A percentile compares a stretch with the other conserved stretches of the same genome.
phyloP scores from a whole-genome alignment of 2,329 filamentous ascomycete genomes.

The Sporothrix phasma region DNA sequence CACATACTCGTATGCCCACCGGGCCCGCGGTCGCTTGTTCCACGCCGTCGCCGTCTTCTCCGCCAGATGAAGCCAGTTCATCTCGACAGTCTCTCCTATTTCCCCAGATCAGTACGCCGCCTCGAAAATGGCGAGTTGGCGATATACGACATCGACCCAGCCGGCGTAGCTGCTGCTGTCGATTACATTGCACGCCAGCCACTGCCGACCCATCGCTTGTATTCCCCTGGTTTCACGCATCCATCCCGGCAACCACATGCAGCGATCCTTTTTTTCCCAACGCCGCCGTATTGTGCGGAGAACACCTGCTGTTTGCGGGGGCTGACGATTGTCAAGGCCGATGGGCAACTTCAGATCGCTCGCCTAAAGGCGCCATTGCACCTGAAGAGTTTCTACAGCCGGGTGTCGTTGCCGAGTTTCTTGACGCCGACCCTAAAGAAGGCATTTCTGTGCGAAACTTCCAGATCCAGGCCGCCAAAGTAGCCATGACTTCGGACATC shows the following conservation, averaged over 20 bases:
- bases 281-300: constrained; percentile 60
- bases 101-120: constrained; percentile 57
- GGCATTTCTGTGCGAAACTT: constrained; percentile 97
- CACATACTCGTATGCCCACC: constrained; percentile 84
- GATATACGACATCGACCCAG: constrained; percentile 64
- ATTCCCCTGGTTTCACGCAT: constrained; percentile 93
- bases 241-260: constrained; percentile 78
- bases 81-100: constrained; percentile 61
- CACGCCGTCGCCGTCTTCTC: constrained; percentile 11
- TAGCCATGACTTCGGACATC: constrained; percentile 81
- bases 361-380: constrained; percentile 75
- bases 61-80: constrained; percentile 33
- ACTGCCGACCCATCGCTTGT: constrained; percentile 76
- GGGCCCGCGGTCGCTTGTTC: constrained; percentile 43
- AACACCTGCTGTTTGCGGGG: constrained; percentile 65
- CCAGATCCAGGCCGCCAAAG: constrained; percentile 86
- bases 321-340: constrained; percentile 79
- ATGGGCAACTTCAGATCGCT: constrained; percentile 62
- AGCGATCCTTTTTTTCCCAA: constrained; percentile 80
- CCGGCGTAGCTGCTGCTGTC: constrained; percentile 59
- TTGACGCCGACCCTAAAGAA: constrained; percentile 75
- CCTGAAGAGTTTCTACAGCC: constrained; percentile 67
- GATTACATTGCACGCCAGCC: constrained; percentile 69
- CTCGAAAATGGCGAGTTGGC: constrained; percentile 38
- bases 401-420: constrained; percentile 48